These are phyloP conservation scores for Populus deltoides DNA, from an alignment of 345 rosid genomes.

Conservation along the genomic window DNA sequence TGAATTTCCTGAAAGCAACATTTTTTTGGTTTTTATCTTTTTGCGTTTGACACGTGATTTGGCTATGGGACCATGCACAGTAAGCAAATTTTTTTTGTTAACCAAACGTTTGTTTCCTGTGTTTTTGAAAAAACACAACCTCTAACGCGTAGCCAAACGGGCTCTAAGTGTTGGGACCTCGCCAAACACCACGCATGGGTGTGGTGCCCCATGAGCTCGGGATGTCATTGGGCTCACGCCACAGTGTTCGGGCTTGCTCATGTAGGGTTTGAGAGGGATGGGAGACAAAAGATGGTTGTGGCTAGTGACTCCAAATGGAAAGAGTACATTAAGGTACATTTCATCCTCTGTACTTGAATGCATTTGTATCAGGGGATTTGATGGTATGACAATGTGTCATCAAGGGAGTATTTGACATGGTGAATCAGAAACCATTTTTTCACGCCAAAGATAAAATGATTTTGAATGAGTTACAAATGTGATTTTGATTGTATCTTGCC, in stretches of 20 bases:
- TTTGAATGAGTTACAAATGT: neutral
- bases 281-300: conserved; percentile 14
- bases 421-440: neutral
- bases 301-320: conserved; percentile 18
- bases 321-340: conserved; percentile 9
- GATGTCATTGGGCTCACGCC: too few relatives aligned
- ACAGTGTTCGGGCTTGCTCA: neutral
- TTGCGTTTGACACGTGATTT: too few relatives aligned
- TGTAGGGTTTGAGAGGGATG: conserved; percentile 19
- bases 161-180: too few relatives aligned
- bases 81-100: too few relatives aligned
- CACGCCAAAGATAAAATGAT: neutral
- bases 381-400: neutral
- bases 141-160: too few relatives aligned
- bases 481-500: neutral
- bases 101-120: too few relatives aligned
- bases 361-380: neutral
- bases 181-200: too few relatives aligned
- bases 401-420: neutral
- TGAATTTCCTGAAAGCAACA: too few relatives aligned
- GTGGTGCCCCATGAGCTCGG: too few relatives aligned
- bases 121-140: too few relatives aligned
- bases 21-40: too few relatives aligned
- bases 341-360: neutral
- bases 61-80: too few relatives aligned